phyloP scores from a whole-genome alignment of 1,284 basidiomycete species.

The Ustanciosporium gigantosporum region DNA sequence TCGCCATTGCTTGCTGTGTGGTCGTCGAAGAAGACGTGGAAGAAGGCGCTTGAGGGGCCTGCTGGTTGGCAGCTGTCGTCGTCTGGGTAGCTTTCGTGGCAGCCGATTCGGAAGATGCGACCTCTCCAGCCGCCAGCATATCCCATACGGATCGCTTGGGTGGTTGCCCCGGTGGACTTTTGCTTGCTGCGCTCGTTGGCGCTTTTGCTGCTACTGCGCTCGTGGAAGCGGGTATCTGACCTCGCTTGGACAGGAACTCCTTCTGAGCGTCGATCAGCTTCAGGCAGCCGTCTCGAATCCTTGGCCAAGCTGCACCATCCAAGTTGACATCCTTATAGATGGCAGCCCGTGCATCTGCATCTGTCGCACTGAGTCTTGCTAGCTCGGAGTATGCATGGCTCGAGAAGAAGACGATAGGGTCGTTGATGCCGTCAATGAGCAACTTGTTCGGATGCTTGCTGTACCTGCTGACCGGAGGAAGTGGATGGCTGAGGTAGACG shows the following conservation, averaged over 20 bases:
- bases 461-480: slow-evolving; percentile 19
- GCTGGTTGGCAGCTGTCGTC: background rate
- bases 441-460: slow-evolving; percentile 28
- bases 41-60: background rate
- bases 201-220: slow-evolving; percentile 11
- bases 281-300: slow-evolving; percentile 31
- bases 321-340: slow-evolving; percentile 44
- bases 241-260: slow-evolving; percentile 20
- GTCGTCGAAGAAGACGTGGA: background rate
- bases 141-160: slow-evolving; percentile 22
- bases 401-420: slow-evolving; percentile 41
- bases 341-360: slow-evolving; percentile 12
- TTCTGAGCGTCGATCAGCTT: slow-evolving; percentile 16
- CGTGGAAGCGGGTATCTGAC: background rate
- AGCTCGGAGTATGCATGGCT: slow-evolving; percentile 40
- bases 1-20: slow-evolving; percentile 1
- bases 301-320: slow-evolving; percentile 29
- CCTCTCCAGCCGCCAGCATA: slow-evolving; percentile 21
- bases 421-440: slow-evolving; percentile 40
- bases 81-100: background rate
- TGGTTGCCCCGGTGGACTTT: background rate
- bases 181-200: background rate
- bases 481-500: slow-evolving; percentile 48
- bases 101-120: slow-evolving; percentile 5
- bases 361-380: slow-evolving; percentile 22